Conservation (phyloP, 805 yeast species). For the Zygoascus flipseniorum region DNA sequence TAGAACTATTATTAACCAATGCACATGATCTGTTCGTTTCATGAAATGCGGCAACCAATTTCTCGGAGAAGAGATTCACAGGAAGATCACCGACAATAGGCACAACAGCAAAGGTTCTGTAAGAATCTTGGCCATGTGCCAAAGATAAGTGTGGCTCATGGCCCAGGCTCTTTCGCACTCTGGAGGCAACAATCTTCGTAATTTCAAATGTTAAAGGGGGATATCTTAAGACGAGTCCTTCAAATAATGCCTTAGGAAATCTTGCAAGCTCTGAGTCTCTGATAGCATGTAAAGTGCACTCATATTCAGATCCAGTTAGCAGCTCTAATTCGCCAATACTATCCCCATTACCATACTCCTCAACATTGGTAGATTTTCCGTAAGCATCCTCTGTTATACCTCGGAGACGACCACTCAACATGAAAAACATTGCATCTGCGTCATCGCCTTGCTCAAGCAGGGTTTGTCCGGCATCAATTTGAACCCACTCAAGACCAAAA, state of each 20-base stretch:
- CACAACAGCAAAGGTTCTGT: slow-evolving; percentile 74
- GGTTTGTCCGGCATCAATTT: slow-evolving; percentile 74
- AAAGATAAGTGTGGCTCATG: neutral
- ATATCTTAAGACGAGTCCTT: slow-evolving; percentile 69
- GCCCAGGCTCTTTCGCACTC: slow-evolving; percentile 15
- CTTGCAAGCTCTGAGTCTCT: slow-evolving; percentile 92
- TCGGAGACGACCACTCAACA: slow-evolving; percentile 79
- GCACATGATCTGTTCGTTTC: slow-evolving; percentile 66
- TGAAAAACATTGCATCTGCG: slow-evolving; percentile 87
- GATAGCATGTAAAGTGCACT: slow-evolving; percentile 68
- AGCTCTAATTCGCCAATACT: slow-evolving; percentile 95
- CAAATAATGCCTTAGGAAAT: slow-evolving; percentile 84
- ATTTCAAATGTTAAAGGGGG: slow-evolving; percentile 90
- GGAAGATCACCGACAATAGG: slow-evolving; percentile 82
- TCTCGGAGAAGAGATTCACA: slow-evolving; percentile 73
- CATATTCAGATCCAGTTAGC: slow-evolving; percentile 65
- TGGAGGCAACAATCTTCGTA: slow-evolving; percentile 74
- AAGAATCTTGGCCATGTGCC: slow-evolving; percentile 21
- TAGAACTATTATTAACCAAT: slow-evolving; percentile 74
- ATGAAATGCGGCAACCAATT: slow-evolving; percentile 60
- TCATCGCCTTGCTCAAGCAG: slow-evolving; percentile 74
- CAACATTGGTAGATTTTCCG: slow-evolving; percentile 33
- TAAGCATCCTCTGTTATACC: slow-evolving; percentile 34
- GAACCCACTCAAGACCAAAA: slow-evolving; percentile 93
- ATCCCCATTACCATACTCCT: slow-evolving; percentile 90